Evolutionary conservation across 2,329 filamentous ascomycete species (phyloP).

Genomic region (Exophiala xenobiotica): DNA sequence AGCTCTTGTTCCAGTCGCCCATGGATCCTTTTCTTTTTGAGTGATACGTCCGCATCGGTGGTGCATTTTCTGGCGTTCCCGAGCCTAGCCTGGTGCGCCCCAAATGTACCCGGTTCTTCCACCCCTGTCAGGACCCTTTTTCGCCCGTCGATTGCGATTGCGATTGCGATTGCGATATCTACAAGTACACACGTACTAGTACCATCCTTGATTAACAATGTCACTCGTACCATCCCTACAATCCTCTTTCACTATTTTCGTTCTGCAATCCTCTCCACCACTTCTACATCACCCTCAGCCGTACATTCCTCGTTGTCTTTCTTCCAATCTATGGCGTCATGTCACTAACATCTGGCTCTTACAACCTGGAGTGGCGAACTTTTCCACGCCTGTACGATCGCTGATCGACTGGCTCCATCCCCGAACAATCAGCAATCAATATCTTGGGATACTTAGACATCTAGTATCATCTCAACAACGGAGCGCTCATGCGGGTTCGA

Average conservation of each 20-base stretch:
- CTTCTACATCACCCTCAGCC: not conserved
- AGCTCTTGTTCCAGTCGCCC: not conserved
- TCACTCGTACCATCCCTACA: not conserved
- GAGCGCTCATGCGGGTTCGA: too few relatives aligned
- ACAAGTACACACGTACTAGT: not conserved
- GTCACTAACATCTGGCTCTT: conserved; percentile 14
- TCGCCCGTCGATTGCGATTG: not conserved
- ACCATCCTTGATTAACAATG: not conserved
- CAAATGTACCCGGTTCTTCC: not conserved
- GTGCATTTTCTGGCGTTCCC: not conserved
- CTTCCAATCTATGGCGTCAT: conserved; percentile 27
- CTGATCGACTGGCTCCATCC: conserved; percentile 5
- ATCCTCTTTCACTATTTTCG: not conserved
- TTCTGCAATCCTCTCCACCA: not conserved
- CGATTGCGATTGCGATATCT: conserved; percentile 1
- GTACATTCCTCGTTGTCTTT: not conserved
- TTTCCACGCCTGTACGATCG: conserved; percentile 8
- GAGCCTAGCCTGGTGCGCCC: not conserved
- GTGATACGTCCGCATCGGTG: not conserved
- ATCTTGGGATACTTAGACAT: too few relatives aligned
- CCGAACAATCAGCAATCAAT: conserved; percentile 1
- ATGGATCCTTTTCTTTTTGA: too few relatives aligned
- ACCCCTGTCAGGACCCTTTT: not conserved
- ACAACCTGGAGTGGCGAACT: conserved; percentile 10
- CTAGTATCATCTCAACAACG: too few relatives aligned